Percentiles rank a stretch among this genome's conserved stretches.
These are phyloP conservation scores for Diaporthe sp. DNA, from an alignment of 2,329 filamentous ascomycete species.

Conservation along the genomic window DNA sequence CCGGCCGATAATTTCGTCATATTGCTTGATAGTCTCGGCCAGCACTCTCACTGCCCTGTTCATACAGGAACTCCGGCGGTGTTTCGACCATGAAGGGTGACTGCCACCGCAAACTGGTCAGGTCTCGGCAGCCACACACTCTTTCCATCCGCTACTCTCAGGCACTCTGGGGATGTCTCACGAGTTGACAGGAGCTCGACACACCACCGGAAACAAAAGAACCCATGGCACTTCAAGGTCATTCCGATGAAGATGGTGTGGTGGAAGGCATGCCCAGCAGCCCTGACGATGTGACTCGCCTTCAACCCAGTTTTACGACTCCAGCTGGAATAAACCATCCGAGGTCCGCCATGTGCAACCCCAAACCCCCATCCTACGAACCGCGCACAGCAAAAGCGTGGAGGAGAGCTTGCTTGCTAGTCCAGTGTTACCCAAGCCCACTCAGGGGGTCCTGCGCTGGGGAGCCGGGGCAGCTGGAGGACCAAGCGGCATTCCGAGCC, in stretches of 20 bases:
- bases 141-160: not conserved
- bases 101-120: not conserved
- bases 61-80: not conserved
- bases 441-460: not conserved
- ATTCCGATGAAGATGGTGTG: conserved; percentile 1
- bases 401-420: not conserved
- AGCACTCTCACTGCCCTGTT: no score
- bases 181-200: not conserved
- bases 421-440: not conserved
- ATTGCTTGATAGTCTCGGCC: not conserved
- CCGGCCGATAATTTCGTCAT: not conserved
- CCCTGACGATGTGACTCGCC: not conserved
- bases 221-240: not conserved
- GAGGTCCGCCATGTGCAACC: conserved; percentile 7
- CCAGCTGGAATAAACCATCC: not conserved
- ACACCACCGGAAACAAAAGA: not conserved
- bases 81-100: not conserved
- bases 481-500: conserved; percentile 10
- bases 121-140: not conserved
- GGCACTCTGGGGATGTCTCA: not conserved
- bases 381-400: no score
- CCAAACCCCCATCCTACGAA: not conserved
- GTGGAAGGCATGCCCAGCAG: not conserved
- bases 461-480: not conserved
- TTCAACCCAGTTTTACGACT: not conserved